A percentile compares a stretch with the other conserved stretches of the same genome.
phyloP scores from a whole-genome alignment of 2,329 filamentous ascomycete genomes.

The Sporothrix sp. region DNA sequence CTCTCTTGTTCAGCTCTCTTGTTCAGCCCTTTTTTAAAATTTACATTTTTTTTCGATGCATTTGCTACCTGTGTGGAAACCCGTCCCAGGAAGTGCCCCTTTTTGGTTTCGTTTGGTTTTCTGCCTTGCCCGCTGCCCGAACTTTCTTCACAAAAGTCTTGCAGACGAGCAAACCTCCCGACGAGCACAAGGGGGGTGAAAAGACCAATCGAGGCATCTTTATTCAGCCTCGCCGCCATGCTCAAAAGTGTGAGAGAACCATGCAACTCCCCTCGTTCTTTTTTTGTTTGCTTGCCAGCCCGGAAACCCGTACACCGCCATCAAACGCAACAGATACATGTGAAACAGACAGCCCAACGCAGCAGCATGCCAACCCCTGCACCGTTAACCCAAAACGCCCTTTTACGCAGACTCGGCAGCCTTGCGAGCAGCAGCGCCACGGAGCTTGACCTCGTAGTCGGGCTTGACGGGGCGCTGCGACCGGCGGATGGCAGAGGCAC shows the following conservation, averaged over 20 bases:
- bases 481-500: slow-evolving; percentile 74
- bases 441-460: slow-evolving; percentile 60
- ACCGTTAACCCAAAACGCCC: not conserved
- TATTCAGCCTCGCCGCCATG: not conserved
- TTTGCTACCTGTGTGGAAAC: no score
- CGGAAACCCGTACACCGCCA: slow-evolving; percentile 6
- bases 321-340: slow-evolving; percentile 4
- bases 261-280: not conserved
- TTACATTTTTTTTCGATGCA: no score
- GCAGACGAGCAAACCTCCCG: no score
- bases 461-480: slow-evolving; percentile 74
- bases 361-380: not conserved
- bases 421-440: slow-evolving; percentile 72
- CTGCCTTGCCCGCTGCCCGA: no score
- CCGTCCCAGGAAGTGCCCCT: no score
- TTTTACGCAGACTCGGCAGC: slow-evolving; percentile 43
- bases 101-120: no score
- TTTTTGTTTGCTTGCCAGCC: slow-evolving; percentile 7
- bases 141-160: no score
- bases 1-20: no score
- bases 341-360: not conserved
- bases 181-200: not conserved
- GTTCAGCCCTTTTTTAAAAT: no score
- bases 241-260: not conserved
- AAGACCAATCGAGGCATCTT: not conserved